A percentile compares a stretch with the other conserved stretches of the same genome.
Evolutionary conservation across 805 yeast species (phyloP).

Genomic region (Candida caryicola): DNA sequence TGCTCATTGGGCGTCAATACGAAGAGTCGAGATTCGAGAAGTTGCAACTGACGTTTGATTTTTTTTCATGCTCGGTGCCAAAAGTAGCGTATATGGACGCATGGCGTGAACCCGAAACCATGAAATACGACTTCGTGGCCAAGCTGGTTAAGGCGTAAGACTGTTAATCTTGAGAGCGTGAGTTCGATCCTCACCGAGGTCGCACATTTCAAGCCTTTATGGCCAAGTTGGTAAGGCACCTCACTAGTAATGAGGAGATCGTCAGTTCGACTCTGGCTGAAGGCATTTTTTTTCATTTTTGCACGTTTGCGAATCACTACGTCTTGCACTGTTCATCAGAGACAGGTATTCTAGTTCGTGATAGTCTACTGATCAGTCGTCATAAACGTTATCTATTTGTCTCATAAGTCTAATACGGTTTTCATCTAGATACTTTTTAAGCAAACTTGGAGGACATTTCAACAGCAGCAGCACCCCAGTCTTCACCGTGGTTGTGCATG

Average conservation of each 20-base stretch:
- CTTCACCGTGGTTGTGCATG: conserved; percentile 95
- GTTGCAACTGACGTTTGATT: background rate
- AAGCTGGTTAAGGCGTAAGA: conserved; percentile 13
- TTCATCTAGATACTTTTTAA: conserved; percentile 4
- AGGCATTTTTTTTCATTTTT: too few species aligned
- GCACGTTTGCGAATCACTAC: too few species aligned
- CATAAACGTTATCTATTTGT: too few species aligned
- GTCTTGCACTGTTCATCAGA: too few species aligned
- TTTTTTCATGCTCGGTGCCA: background rate
- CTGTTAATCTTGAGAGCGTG: conserved; percentile 14
- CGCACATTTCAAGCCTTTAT: too few species aligned
- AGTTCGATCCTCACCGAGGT: conserved; percentile 10
- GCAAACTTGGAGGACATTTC: conserved; percentile 65
- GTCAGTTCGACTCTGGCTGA: too few species aligned
- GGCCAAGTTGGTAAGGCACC: too few species aligned
- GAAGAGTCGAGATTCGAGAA: background rate
- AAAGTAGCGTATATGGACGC: background rate
- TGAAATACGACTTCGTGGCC: conserved; percentile 10
- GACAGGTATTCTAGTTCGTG: too few species aligned
- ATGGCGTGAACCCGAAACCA: background rate
- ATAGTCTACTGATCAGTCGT: too few species aligned
- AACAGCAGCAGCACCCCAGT: conserved; percentile 99
- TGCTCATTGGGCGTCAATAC: background rate
- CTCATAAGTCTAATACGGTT: too few species aligned
- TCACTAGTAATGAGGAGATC: too few species aligned